Percentiles rank a stretch among this genome's conserved stretches.
Conservation (phyloP, 2,329 filamentous ascomycete species). For the Pyrenochaeta sp. region DNA sequence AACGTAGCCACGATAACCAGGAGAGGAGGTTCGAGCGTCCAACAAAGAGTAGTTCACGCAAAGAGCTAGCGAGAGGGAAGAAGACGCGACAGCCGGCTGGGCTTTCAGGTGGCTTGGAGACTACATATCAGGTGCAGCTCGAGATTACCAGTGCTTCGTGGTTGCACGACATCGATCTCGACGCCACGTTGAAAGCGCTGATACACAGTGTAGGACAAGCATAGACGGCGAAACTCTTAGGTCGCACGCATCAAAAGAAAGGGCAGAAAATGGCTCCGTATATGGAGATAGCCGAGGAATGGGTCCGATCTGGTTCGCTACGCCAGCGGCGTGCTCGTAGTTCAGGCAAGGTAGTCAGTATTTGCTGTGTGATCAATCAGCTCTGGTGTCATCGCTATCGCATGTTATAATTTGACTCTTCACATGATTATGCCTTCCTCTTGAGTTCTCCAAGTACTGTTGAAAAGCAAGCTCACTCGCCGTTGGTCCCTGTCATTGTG, state of each 20-base stretch:
- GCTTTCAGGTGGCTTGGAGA: constrained; percentile 3
- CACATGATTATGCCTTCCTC: not conserved
- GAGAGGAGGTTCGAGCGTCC: not conserved
- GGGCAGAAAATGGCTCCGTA: not conserved
- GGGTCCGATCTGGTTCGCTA: not conserved
- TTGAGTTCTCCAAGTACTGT: not conserved
- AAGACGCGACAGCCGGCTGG: not conserved
- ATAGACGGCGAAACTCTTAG: constrained; percentile 1
- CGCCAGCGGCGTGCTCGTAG: too few relatives aligned
- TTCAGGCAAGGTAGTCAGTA: too few relatives aligned
- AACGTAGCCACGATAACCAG: not conserved
- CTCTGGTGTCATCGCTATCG: not conserved
- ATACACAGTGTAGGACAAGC: constrained; percentile 22
- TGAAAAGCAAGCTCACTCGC: constrained; percentile 1
- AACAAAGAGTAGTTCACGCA: not conserved
- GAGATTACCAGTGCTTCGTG: not conserved
- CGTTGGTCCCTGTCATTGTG: constrained; percentile 6
- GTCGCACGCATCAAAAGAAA: constrained; percentile 3
- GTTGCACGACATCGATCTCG: constrained; percentile 26
- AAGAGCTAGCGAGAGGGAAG: not conserved
- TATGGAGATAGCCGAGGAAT: not conserved
- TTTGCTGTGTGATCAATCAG: too few relatives aligned
- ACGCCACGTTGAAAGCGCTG: constrained; percentile 22
- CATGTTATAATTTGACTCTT: not conserved
- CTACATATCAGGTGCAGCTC: constrained; percentile 15